These are phyloP conservation scores for Margaritispora aquatica DNA, from an alignment of 495 filamentous ascomycete genomes.

Conservation along the genomic window DNA sequence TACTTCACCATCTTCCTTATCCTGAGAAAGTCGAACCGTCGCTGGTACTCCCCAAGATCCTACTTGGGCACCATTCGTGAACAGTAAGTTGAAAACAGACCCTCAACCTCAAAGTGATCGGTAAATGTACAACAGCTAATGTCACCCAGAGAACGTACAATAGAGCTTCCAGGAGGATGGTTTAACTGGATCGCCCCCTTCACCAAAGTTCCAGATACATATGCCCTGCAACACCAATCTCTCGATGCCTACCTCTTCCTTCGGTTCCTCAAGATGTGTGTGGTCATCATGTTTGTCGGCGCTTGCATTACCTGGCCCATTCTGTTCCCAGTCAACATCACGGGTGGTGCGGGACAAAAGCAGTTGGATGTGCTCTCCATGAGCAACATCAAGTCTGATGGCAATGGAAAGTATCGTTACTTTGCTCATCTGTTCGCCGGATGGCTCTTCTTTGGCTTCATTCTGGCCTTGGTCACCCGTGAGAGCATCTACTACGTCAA, in stretches of 20 bases:
- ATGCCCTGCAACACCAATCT: conserved; percentile 82
- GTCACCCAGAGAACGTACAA: conserved; percentile 54
- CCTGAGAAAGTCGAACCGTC: conserved; percentile 61
- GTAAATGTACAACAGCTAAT: not conserved
- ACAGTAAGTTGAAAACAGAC: conserved; percentile 45
- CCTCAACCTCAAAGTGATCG: not conserved
- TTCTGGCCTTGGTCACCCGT: conserved; percentile 84
- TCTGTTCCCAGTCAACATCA: conserved; percentile 80
- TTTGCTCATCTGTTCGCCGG: conserved; percentile 72
- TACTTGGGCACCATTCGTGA: conserved; percentile 71
- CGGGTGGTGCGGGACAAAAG: conserved; percentile 56
- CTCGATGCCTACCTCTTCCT: conserved; percentile 86
- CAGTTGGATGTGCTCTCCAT: conserved; percentile 79
- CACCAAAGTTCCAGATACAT: conserved; percentile 73
- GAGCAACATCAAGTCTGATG: conserved; percentile 55
- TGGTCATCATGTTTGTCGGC: conserved; percentile 72
- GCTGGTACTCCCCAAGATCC: conserved; percentile 84
- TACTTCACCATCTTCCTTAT: conserved; percentile 71
- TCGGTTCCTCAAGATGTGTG: conserved; percentile 70
- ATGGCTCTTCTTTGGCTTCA: conserved; percentile 76
- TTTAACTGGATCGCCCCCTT: conserved; percentile 73
- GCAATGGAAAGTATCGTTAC: conserved; percentile 47
- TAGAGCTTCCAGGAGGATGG: conserved; percentile 58
- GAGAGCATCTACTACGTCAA: conserved; percentile 95
- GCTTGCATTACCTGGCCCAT: conserved; percentile 78